These are phyloP conservation scores for Cyclotella atomus DNA, from an alignment of 108 stramenopile genomes.

Conservation along the genomic window DNA sequence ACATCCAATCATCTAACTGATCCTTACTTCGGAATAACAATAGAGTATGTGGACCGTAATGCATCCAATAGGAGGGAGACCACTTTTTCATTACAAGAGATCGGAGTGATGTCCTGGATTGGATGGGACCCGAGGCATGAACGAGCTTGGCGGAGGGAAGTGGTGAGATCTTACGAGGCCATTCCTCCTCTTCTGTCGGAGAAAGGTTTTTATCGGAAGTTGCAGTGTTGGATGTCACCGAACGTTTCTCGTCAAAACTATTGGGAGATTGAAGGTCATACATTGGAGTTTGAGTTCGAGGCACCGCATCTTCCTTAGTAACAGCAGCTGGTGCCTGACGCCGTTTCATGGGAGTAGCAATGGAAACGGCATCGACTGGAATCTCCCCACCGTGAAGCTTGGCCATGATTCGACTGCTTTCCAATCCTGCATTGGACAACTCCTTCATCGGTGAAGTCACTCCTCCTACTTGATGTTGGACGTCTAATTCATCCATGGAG, in stretches of 20 bases:
- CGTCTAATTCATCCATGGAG: neutral
- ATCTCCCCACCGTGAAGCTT: slow-evolving; percentile 16
- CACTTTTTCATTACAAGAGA: slow-evolving; percentile 58
- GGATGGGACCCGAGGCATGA: slow-evolving; percentile 39
- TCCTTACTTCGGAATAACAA: slow-evolving; percentile 45
- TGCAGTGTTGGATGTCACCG: slow-evolving; percentile 9
- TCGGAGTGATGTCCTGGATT: slow-evolving; percentile 51
- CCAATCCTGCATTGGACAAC: slow-evolving; percentile 17
- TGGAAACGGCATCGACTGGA: neutral
- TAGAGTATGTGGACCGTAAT: slow-evolving; percentile 33
- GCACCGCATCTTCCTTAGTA: no score
- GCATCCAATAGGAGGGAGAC: slow-evolving; percentile 48
- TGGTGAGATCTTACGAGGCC: slow-evolving; percentile 33
- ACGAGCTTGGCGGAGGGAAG: slow-evolving; percentile 32
- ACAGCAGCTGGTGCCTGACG: neutral
- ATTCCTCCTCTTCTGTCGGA: slow-evolving; percentile 1
- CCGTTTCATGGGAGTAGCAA: slow-evolving; percentile 10
- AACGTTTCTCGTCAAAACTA: slow-evolving; percentile 7
- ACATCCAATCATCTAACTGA: slow-evolving; percentile 54
- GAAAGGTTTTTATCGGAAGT: neutral
- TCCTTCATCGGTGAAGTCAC: slow-evolving; percentile 10
- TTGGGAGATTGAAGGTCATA: slow-evolving; percentile 3
- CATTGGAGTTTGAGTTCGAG: neutral
- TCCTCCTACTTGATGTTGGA: neutral
- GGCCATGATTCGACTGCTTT: slow-evolving; percentile 31